Evolutionary conservation across 78 protist genomes (phyloP).

Genomic region (Carpediemonas membranifera): DNA sequence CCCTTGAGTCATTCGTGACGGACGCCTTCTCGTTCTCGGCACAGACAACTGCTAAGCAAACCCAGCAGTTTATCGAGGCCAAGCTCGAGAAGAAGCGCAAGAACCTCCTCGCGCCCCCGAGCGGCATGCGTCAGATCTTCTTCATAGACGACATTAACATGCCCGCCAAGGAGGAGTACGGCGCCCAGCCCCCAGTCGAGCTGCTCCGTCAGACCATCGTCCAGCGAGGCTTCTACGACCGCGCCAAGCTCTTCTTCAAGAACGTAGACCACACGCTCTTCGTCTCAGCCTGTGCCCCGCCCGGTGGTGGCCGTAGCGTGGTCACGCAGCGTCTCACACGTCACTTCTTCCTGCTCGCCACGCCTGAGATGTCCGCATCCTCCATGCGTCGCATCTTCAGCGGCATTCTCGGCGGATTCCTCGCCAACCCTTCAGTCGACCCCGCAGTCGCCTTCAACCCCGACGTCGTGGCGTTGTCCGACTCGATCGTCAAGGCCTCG

Average conservation of each 20-base stretch:
- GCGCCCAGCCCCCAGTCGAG: constrained; percentile 78
- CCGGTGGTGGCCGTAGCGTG: constrained; percentile 65
- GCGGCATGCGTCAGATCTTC: constrained; percentile 35
- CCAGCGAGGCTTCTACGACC: constrained; percentile 32
- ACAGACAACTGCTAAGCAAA: constrained; percentile 32
- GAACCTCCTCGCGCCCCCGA: constrained; percentile 52
- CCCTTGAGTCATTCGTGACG: background rate
- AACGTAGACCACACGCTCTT: constrained; percentile 22
- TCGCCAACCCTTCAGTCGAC: background rate
- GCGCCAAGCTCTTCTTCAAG: constrained; percentile 48
- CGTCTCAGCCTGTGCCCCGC: constrained; percentile 58
- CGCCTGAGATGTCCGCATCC: constrained; percentile 27
- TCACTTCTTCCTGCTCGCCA: constrained; percentile 38
- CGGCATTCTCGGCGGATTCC: constrained; percentile 49
- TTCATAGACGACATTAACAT: constrained; percentile 69
- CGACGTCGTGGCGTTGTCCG: background rate
- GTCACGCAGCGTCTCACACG: constrained; percentile 51
- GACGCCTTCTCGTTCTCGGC: constrained; percentile 41
- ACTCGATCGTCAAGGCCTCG: constrained; percentile 36
- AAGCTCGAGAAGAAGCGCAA: constrained; percentile 35
- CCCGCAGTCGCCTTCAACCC: background rate
- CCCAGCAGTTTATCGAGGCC: constrained; percentile 40
- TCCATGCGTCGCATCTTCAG: constrained; percentile 44
- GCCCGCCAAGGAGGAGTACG: constrained; percentile 47
- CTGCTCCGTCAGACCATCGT: constrained; percentile 56